Evolutionary conservation across 495 filamentous ascomycete species (phyloP).

Genomic region (Aspergillus egyptiacus): DNA sequence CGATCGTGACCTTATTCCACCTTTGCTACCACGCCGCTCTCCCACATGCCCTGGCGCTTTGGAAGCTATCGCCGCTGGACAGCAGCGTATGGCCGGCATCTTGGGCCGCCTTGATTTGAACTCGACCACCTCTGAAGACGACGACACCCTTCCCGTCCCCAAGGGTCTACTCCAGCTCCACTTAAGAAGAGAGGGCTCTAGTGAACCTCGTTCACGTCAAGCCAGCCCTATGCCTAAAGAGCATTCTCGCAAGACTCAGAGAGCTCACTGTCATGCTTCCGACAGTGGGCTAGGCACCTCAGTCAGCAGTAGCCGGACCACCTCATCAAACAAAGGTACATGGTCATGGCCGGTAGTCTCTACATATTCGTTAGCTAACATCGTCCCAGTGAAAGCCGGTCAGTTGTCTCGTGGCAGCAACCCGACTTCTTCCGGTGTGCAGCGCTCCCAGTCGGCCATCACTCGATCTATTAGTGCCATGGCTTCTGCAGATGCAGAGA

Average conservation of each 20-base stretch:
- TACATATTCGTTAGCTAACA: slow-evolving; percentile 1
- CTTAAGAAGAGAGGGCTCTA: slow-evolving; percentile 12
- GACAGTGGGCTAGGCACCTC: slow-evolving; percentile 56
- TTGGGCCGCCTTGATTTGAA: slow-evolving; percentile 39
- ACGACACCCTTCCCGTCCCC: slow-evolving; percentile 31
- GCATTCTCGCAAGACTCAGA: slow-evolving; percentile 16
- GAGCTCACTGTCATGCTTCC: slow-evolving; percentile 36
- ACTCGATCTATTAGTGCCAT: slow-evolving; percentile 36
- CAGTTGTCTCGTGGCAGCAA: slow-evolving; percentile 18
- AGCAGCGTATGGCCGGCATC: slow-evolving; percentile 45
- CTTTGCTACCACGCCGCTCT: slow-evolving; percentile 44
- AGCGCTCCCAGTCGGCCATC: slow-evolving; percentile 35
- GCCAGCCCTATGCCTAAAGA: slow-evolving; percentile 10
- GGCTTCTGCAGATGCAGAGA: slow-evolving; percentile 20
- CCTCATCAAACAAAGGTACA: slow-evolving; percentile 18
- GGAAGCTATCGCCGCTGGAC: slow-evolving; percentile 41
- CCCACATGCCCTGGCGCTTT: slow-evolving; percentile 41
- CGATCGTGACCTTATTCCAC: slow-evolving; percentile 41
- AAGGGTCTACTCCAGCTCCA: slow-evolving; percentile 13
- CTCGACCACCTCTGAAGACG: slow-evolving; percentile 22
- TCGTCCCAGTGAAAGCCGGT: slow-evolving; percentile 20
- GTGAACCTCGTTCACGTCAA: slow-evolving; percentile 9
- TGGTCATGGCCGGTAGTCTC: slow-evolving; percentile 8
- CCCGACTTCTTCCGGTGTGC: background rate
- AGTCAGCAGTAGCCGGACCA: slow-evolving; percentile 31